Evolutionary conservation across 352 stramenopile genomes (phyloP).

Genomic region (Pythium phragmiticola): DNA sequence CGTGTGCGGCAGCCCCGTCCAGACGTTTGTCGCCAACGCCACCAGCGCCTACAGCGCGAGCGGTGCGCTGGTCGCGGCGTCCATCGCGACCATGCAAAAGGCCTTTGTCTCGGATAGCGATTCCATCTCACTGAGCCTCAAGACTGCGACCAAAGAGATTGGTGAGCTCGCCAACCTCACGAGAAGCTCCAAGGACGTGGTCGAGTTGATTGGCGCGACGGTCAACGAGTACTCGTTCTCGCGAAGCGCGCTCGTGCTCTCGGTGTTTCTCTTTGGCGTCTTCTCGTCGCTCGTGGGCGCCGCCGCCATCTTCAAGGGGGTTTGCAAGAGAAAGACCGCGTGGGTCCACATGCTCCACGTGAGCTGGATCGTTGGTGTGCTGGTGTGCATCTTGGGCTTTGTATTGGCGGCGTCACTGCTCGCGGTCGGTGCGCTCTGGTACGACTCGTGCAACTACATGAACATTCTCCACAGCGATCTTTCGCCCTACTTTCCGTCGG

Average conservation of each 20-base stretch:
- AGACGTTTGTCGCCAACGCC: constrained; percentile 38
- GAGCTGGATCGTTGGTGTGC: constrained; percentile 66
- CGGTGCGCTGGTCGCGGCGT: constrained; percentile 32
- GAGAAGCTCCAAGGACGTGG: constrained; percentile 52
- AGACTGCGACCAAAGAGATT: constrained; percentile 49
- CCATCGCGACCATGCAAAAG: constrained; percentile 33
- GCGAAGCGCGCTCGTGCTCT: constrained; percentile 66
- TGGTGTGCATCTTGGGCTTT: constrained; percentile 81
- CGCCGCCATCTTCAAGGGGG: constrained; percentile 72
- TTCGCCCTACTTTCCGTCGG: constrained; percentile 64
- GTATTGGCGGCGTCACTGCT: constrained; percentile 69
- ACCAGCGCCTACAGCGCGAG: constrained; percentile 24
- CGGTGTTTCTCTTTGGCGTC: constrained; percentile 74
- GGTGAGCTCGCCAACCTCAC: constrained; percentile 49
- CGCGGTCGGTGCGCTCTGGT: constrained; percentile 75
- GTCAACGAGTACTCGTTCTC: constrained; percentile 82
- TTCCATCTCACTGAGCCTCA: constrained; percentile 42
- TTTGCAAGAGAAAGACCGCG: constrained; percentile 68
- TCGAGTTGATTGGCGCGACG: constrained; percentile 56
- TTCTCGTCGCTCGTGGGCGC: constrained; percentile 63
- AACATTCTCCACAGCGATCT: constrained; percentile 73
- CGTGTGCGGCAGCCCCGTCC: constrained; percentile 52
- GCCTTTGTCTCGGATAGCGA: constrained; percentile 45
- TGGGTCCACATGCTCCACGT: constrained; percentile 79
- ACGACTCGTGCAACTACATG: constrained; percentile 82